Percentiles rank a stretch among this genome's conserved stretches.
Conservation (phyloP, 192 early-diverging fungal genomes). For the Linnemannia exigua region DNA sequence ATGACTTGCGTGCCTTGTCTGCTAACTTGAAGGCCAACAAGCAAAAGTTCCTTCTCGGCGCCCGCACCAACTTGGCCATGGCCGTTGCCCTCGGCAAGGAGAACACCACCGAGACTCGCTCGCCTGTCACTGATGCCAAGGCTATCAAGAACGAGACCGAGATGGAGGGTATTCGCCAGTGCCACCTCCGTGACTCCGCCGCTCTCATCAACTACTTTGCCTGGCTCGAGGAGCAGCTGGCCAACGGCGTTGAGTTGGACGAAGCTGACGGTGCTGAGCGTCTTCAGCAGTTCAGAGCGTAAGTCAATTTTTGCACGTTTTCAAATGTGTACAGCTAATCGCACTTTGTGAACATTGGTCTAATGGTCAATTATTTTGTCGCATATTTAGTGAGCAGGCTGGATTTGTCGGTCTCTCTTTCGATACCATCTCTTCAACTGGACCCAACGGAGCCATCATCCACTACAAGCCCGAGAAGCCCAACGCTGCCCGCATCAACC, state of each 20-base stretch:
- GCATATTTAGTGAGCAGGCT: conserved; percentile 66
- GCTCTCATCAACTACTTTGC: conserved; percentile 88
- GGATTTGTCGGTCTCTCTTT: conserved; percentile 96
- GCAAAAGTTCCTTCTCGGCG: conserved; percentile 49
- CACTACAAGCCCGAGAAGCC: conserved; percentile 95
- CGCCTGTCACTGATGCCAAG: conserved; percentile 86
- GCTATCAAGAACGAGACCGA: conserved; percentile 95
- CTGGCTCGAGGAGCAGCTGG: conserved; percentile 95
- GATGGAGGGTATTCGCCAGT: conserved; percentile 92
- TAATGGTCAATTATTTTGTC: neutral
- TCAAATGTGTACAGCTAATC: neutral
- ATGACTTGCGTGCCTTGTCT: conserved; percentile 70
- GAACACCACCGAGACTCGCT: conserved; percentile 67
- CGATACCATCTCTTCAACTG: conserved; percentile 95
- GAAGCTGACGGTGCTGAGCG: conserved; percentile 91
- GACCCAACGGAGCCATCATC: conserved; percentile 97
- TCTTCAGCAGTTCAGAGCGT: conserved; percentile 81
- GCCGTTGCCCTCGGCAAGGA: conserved; percentile 57
- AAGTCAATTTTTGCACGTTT: neutral
- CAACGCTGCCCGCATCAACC: conserved; percentile 80
- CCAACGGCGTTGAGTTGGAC: conserved; percentile 75
- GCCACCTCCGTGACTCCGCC: conserved; percentile 91
- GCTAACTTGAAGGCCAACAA: conserved; percentile 51
- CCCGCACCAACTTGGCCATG: conserved; percentile 51
- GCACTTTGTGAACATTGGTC: neutral